phyloP scores from a whole-genome alignment of 768 basidiomycete genomes.

The Mycena galopus region DNA sequence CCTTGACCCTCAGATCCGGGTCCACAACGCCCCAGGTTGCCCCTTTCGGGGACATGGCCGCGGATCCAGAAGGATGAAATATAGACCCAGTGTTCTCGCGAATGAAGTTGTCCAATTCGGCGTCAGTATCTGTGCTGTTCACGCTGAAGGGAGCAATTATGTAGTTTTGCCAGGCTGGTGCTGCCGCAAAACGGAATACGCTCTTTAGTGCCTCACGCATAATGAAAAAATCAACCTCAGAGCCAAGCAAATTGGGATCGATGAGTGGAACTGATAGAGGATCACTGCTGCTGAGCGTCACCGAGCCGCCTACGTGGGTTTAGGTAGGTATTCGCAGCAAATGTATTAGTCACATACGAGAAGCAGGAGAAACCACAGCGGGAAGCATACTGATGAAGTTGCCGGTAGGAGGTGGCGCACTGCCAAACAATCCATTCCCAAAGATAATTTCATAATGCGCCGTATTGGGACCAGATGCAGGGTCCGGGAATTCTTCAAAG shows the following conservation, averaged over 20 bases:
- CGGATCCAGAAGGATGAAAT: constrained; percentile 39
- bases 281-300: neutral
- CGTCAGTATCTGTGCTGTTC: neutral
- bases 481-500: constrained; percentile 39
- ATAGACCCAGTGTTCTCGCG: neutral
- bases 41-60: constrained; percentile 45
- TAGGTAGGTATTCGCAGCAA: neutral
- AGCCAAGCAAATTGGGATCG: neutral
- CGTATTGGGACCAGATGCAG: constrained; percentile 43
- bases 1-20: constrained; percentile 43
- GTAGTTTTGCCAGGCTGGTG: neutral
- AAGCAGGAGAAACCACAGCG: constrained; percentile 12
- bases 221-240: neutral
- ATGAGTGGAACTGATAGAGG: neutral
- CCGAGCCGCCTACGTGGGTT: neutral
- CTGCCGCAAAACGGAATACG: neutral
- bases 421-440: neutral
- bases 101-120: neutral
- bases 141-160: neutral
- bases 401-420: neutral
- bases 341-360: constrained; percentile 3
- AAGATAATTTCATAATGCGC: constrained; percentile 45
- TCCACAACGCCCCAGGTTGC: constrained; percentile 47
- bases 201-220: constrained; percentile 4
- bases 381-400: constrained; percentile 4